A percentile compares a stretch with the other conserved stretches of the same genome.
Conservation (phyloP, 1,139 yeast species). For the Pichia sp. region DNA sequence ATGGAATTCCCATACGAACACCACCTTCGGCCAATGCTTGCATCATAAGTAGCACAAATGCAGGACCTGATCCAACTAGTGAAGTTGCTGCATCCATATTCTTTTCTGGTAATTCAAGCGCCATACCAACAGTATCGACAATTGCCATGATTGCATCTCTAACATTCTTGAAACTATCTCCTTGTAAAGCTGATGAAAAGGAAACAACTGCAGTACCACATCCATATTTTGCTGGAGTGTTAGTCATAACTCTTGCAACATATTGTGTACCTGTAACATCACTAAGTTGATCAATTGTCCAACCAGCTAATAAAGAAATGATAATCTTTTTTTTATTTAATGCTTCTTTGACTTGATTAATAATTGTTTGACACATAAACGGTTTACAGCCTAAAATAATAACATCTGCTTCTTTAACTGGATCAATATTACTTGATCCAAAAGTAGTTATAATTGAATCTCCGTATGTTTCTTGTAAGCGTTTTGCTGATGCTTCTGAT, state of each 20-base stretch:
- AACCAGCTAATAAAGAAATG: constrained; percentile 87
- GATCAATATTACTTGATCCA: constrained; percentile 48
- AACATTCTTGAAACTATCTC: constrained; percentile 36
- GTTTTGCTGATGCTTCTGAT: constrained; percentile 43
- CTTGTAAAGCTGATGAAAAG: constrained; percentile 35
- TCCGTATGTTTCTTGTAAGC: constrained; percentile 39
- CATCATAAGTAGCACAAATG: constrained; percentile 82
- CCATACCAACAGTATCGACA: constrained; percentile 61
- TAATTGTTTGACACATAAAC: constrained; percentile 58
- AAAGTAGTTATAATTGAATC: constrained; percentile 46
- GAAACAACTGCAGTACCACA: constrained; percentile 90
- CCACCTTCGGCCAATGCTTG: constrained; percentile 95
- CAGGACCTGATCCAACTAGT: constrained; percentile 94
- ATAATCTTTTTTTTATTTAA: constrained; percentile 45
- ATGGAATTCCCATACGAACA: constrained; percentile 89
- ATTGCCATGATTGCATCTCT: constrained; percentile 52
- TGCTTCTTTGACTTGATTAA: constrained; percentile 33
- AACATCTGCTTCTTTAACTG: constrained; percentile 60
- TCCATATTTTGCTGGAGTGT: constrained; percentile 91
- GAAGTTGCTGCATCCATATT: constrained; percentile 97
- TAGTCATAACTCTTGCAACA: constrained; percentile 94
- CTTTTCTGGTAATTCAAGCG: constrained; percentile 73
- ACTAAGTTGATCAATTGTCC: constrained; percentile 67
- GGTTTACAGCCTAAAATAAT: constrained; percentile 86
- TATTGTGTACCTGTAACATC: constrained; percentile 44